A percentile compares a stretch with the other conserved stretches of the same genome.
phyloP scores from a whole-genome alignment of 2,329 filamentous ascomycete species.

The Aspergillus sp. region DNA sequence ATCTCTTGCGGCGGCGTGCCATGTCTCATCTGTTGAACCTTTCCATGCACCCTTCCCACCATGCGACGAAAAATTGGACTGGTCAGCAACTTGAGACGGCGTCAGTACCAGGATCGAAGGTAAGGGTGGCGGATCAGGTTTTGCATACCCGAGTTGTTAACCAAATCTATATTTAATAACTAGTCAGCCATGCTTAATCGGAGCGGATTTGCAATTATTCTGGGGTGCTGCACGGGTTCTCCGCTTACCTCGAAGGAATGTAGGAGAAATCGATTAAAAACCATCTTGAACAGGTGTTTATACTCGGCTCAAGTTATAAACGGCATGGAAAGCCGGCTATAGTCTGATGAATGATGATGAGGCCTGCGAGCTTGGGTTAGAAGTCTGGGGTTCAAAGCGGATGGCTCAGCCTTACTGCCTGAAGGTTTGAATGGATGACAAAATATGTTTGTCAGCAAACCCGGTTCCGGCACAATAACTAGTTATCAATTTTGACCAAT shows the following conservation, averaged over 20 bases:
- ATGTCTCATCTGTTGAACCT: slow-evolving; percentile 41
- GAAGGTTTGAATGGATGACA: too few species aligned
- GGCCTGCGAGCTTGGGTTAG: neutral
- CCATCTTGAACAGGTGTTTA: neutral
- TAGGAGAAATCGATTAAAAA: neutral
- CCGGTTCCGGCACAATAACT: neutral
- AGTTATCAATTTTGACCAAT: neutral
- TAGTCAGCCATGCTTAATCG: slow-evolving; percentile 11
- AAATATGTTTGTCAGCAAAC: neutral
- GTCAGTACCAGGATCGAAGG: slow-evolving; percentile 7
- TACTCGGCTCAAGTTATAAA: neutral
- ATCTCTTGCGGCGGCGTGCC: slow-evolving; percentile 44
- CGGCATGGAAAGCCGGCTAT: neutral
- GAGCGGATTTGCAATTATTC: neutral
- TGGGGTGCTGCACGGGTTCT: neutral
- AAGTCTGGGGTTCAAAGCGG: neutral
- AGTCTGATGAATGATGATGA: neutral
- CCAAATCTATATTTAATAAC: slow-evolving; percentile 30
- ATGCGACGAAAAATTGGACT: slow-evolving; percentile 46
- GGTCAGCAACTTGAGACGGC: slow-evolving; percentile 36
- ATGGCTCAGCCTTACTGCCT: too few species aligned
- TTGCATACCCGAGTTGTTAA: slow-evolving; percentile 37
- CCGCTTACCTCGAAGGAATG: slow-evolving; percentile 5
- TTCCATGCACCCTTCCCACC: slow-evolving; percentile 44
- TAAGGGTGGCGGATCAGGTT: neutral